Evolutionary conservation across 352 stramenopile species (phyloP).

Genomic region (Aphanomyces stellatus): DNA sequence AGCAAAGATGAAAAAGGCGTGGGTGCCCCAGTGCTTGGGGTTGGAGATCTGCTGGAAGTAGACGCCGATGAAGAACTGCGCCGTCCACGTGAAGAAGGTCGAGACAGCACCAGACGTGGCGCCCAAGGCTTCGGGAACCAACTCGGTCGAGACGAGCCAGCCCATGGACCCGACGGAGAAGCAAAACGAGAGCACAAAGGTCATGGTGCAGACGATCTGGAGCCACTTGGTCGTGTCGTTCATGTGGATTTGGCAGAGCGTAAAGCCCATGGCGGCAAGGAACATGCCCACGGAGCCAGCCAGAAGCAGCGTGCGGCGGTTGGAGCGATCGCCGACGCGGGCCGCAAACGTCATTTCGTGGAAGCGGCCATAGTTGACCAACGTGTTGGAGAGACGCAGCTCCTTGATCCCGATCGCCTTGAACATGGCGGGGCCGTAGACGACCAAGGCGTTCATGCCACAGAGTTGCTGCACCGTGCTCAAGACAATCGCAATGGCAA

Average conservation of each 20-base stretch:
- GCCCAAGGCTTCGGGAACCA: constrained; percentile 46
- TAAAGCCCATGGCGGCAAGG: background rate
- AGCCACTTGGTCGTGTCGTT: constrained; percentile 20
- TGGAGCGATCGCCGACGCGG: background rate
- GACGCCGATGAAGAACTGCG: constrained; percentile 46
- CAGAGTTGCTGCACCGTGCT: constrained; percentile 2
- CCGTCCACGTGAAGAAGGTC: constrained; percentile 44
- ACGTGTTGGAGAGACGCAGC: constrained; percentile 2
- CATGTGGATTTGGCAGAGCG: constrained; percentile 9
- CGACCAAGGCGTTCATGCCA: constrained; percentile 11
- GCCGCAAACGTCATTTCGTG: background rate
- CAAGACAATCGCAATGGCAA: constrained; percentile 4
- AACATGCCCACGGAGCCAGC: background rate
- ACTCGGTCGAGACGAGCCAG: constrained; percentile 37
- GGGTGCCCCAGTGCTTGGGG: constrained; percentile 24
- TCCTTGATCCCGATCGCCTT: background rate
- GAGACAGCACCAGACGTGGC: constrained; percentile 35
- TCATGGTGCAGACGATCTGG: constrained; percentile 33
- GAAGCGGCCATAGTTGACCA: constrained; percentile 10
- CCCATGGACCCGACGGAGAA: constrained; percentile 41
- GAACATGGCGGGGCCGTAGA: constrained; percentile 8
- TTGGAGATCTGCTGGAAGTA: constrained; percentile 37
- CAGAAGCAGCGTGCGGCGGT: constrained; percentile 22
- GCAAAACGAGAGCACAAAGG: constrained; percentile 8
- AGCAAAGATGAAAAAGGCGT: constrained; percentile 33